Percentiles rank a stretch among this genome's conserved stretches.
Evolutionary conservation across 305 asterid species (phyloP).

Genomic region (Plantago rigida): DNA sequence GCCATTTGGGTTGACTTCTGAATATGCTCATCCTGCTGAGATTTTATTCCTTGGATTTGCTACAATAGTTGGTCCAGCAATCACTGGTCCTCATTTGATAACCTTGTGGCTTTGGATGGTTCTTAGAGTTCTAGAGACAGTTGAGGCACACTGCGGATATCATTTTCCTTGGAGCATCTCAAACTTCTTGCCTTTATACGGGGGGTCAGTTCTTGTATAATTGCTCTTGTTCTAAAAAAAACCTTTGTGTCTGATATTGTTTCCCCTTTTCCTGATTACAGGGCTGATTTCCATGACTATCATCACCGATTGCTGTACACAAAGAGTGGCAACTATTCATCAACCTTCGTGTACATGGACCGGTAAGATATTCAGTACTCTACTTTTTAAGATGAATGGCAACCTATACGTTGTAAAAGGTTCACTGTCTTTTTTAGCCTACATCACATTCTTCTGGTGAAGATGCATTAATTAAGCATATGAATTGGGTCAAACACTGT

Average conservation of each 20-base stretch:
- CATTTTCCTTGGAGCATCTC: slow-evolving; percentile 96
- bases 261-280: slow-evolving; percentile 30
- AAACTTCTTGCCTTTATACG: slow-evolving; percentile 84
- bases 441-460: not conserved
- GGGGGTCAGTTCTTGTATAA: slow-evolving; percentile 52
- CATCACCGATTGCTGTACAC: slow-evolving; percentile 94
- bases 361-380: slow-evolving; percentile 44
- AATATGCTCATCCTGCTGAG: slow-evolving; percentile 98
- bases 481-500: not conserved
- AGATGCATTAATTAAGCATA: not conserved
- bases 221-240: slow-evolving; percentile 20
- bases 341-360: slow-evolving; percentile 96
- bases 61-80: slow-evolving; percentile 88
- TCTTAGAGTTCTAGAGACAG: slow-evolving; percentile 93
- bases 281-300: slow-evolving; percentile 97
- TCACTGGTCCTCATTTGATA: slow-evolving; percentile 93
- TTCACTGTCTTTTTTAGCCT: no score
- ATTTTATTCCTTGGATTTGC: slow-evolving; percentile 95
- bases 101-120: slow-evolving; percentile 96
- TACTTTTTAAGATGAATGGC: slow-evolving; percentile 8
- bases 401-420: no score
- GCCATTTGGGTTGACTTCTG: slow-evolving; percentile 96
- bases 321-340: slow-evolving; percentile 91
- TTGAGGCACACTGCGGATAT: slow-evolving; percentile 97
- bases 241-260: slow-evolving; percentile 22